These are phyloP conservation scores for Rhodotorula glutinis DNA, from an alignment of 1,284 basidiomycete species.

Conservation along the genomic window DNA sequence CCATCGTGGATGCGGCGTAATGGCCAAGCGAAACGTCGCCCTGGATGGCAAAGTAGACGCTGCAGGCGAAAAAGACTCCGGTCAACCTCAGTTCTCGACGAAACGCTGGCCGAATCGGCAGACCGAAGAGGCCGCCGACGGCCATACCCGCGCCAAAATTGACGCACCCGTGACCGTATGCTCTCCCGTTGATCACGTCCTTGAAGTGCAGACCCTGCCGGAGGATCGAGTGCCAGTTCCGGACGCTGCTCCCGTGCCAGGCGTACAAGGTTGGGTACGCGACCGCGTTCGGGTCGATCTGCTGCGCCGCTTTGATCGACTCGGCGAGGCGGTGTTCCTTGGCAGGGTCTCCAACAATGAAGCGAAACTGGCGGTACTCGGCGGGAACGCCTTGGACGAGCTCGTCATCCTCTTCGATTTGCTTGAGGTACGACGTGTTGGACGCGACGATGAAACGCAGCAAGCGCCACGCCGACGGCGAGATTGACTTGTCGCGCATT, in stretches of 20 bases:
- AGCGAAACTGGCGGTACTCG: slow-evolving; percentile 36
- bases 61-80: not conserved
- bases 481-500: slow-evolving; percentile 25
- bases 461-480: slow-evolving; percentile 36
- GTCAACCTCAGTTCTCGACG: no score
- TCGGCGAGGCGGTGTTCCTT: slow-evolving; percentile 36
- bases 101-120: no score
- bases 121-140: no score
- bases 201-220: slow-evolving; percentile 41
- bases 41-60: slow-evolving; percentile 19
- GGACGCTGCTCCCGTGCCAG: slow-evolving; percentile 20
- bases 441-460: slow-evolving; percentile 40
- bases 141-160: no score
- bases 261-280: slow-evolving; percentile 35
- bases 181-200: slow-evolving; percentile 25
- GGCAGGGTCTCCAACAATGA: slow-evolving; percentile 37
- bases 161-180: slow-evolving; percentile 8
- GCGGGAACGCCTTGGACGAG: slow-evolving; percentile 34
- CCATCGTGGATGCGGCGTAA: slow-evolving; percentile 17
- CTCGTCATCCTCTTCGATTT: slow-evolving; percentile 39
- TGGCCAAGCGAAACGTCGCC: slow-evolving; percentile 18
- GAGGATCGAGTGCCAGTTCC: slow-evolving; percentile 34
- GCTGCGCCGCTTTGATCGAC: slow-evolving; percentile 26
- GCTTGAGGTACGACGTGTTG: slow-evolving; percentile 39
- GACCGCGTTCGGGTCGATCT: slow-evolving; percentile 18